Percentiles rank a stretch among this genome's conserved stretches.
Conservation (phyloP, 208 protist genomes). For the Trypanosoma brucei region DNA sequence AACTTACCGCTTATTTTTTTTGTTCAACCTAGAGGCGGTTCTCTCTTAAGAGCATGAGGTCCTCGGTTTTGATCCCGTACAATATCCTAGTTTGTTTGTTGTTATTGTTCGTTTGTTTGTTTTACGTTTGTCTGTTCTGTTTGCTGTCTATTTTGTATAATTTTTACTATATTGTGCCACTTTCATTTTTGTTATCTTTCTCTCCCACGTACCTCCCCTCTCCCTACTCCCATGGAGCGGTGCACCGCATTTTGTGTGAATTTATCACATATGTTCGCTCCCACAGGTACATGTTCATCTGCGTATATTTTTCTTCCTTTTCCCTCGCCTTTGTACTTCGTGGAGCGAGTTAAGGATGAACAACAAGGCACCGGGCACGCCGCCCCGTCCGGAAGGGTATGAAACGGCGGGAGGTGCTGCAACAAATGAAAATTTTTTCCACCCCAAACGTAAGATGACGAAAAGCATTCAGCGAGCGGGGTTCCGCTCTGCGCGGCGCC, state of each 20-base stretch:
- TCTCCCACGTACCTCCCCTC: too few species aligned
- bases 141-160: too few species aligned
- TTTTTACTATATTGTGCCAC: too few species aligned
- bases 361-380: conserved; percentile 77
- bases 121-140: too few species aligned
- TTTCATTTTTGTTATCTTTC: too few species aligned
- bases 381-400: conserved; percentile 58
- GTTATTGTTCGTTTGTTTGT: too few species aligned
- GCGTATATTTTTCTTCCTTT: background rate
- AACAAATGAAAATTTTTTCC: conserved; percentile 74
- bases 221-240: too few species aligned
- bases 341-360: conserved; percentile 38
- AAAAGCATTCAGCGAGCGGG: conserved; percentile 76
- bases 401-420: conserved; percentile 31
- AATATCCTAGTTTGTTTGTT: too few species aligned
- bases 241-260: background rate
- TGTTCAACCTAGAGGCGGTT: conserved; percentile 3
- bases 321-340: background rate
- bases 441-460: conserved; percentile 41
- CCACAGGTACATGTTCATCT: background rate
- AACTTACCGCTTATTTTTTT: conserved; percentile 11
- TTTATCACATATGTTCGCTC: conserved; percentile 1
- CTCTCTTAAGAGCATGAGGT: background rate
- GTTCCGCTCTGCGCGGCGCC: conserved; percentile 47
- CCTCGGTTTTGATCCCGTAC: background rate